These are phyloP conservation scores for Ophiostoma sp. DNA, from an alignment of 2,329 filamentous ascomycete genomes.

Conservation along the genomic window DNA sequence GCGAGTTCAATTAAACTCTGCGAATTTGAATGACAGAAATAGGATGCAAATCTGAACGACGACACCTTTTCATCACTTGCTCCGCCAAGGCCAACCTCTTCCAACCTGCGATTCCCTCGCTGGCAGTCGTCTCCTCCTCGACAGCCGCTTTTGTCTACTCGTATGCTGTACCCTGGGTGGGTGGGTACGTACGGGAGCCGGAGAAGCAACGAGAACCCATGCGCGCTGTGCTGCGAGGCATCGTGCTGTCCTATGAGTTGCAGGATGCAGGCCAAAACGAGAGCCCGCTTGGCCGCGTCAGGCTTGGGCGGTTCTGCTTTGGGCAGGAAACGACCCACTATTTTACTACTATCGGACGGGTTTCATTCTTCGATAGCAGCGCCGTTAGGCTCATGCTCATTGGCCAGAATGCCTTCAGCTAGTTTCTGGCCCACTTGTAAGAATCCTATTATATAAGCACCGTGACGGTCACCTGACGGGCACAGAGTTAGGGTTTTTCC, in stretches of 20 bases:
- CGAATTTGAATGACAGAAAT: background rate
- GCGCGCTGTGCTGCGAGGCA: background rate
- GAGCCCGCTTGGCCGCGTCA: conserved; percentile 14
- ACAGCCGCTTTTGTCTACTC: background rate
- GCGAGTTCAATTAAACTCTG: background rate
- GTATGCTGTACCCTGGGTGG: background rate
- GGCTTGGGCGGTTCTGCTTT: background rate
- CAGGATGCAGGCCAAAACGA: conserved; percentile 4
- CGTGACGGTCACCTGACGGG: background rate
- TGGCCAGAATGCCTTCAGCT: background rate
- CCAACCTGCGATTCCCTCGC: background rate
- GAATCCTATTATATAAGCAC: background rate
- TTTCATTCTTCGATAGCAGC: too few relatives aligned
- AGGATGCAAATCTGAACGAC: background rate
- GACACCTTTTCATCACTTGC: too few relatives aligned
- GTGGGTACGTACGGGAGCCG: background rate
- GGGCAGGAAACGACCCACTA: background rate
- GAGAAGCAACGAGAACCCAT: conserved; percentile 5
- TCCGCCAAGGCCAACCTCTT: too few relatives aligned
- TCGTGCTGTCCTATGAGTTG: conserved; percentile 4
- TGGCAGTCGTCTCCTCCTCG: background rate
- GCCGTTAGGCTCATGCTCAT: background rate
- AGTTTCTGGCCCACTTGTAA: background rate
- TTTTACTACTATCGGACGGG: too few relatives aligned
- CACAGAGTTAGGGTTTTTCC: conserved; percentile 13